Conservation (phyloP, 805 yeast species). For the Candida taoyuanica region DNA sequence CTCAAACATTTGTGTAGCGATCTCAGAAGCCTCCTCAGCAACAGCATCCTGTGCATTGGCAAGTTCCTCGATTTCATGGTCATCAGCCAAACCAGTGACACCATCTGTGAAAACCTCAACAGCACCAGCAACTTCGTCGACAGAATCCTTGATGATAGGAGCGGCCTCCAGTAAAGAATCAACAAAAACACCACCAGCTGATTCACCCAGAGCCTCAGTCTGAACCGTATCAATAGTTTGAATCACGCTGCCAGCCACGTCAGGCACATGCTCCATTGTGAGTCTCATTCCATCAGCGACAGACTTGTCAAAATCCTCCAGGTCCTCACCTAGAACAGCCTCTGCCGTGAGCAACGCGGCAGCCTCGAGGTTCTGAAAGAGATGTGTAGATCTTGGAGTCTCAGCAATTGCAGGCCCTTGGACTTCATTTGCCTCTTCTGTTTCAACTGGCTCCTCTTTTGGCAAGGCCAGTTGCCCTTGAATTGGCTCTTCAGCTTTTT, state of each 20-base stretch:
- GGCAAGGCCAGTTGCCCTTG: no score
- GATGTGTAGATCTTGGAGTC: not conserved
- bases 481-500: no score
- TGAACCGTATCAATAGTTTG: not conserved
- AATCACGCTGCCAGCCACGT: not conserved
- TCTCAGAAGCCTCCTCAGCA: not conserved
- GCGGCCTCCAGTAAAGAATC: not conserved
- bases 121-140: not conserved
- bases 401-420: not conserved
- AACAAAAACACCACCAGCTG: slow-evolving; percentile 1
- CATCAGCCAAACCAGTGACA: not conserved
- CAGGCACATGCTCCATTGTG: slow-evolving; percentile 1
- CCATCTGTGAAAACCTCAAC: slow-evolving; percentile 1
- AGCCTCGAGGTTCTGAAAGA: not conserved
- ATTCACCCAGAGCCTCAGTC: slow-evolving; percentile 4
- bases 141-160: no score
- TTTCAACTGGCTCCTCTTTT: not conserved
- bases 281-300: not conserved
- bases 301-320: not conserved
- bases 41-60: not conserved
- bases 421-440: not conserved
- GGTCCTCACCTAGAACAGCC: not conserved
- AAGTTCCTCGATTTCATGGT: not conserved
- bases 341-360: not conserved
- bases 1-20: slow-evolving; percentile 11